These are phyloP conservation scores for Pseudohalonectria lignicola DNA, from an alignment of 2,329 filamentous ascomycete species.

Conservation along the genomic window DNA sequence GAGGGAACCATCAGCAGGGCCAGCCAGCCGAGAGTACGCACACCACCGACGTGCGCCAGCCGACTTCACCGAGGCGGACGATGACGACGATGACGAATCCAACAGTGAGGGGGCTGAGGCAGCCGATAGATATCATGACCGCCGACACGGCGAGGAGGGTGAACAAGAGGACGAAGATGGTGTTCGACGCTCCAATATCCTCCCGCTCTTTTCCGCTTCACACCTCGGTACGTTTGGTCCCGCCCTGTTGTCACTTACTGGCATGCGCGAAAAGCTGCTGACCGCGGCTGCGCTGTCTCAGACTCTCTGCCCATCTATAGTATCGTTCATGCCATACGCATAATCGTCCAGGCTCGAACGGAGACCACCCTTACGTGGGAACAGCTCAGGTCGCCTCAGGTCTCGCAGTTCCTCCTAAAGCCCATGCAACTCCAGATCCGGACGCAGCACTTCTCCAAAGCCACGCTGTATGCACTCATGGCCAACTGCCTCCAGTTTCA, in stretches of 20 bases:
- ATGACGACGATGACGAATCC: slow-evolving; percentile 31
- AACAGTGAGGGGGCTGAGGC: slow-evolving; percentile 21
- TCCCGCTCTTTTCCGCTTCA: slow-evolving; percentile 72
- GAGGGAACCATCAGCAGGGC: slow-evolving; percentile 11
- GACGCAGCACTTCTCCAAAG: slow-evolving; percentile 71
- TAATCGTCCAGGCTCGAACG: slow-evolving; percentile 72
- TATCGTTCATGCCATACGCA: slow-evolving; percentile 80
- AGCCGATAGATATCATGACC: slow-evolving; percentile 14
- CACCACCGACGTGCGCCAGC: slow-evolving; percentile 44
- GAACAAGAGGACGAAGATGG: slow-evolving; percentile 22
- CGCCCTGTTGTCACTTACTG: too few species aligned
- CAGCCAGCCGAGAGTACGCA: slow-evolving; percentile 20
- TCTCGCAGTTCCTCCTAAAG: slow-evolving; percentile 91
- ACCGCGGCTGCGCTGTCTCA: too few species aligned
- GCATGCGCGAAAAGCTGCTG: too few species aligned
- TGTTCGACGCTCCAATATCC: slow-evolving; percentile 20
- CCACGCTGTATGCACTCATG: slow-evolving; percentile 81
- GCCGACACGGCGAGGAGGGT: slow-evolving; percentile 13
- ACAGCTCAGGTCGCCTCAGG: slow-evolving; percentile 86
- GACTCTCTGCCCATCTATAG: slow-evolving; percentile 83
- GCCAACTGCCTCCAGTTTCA: slow-evolving; percentile 89
- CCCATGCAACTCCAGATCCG: slow-evolving; percentile 88
- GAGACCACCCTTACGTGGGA: slow-evolving; percentile 94
- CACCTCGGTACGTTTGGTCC: slow-evolving; percentile 65
- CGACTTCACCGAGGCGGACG: slow-evolving; percentile 54